Percentiles rank a stretch among this genome's conserved stretches.
Conservation (phyloP, 2,329 filamentous ascomycete genomes). For the Scedosporium aurantiacum region DNA sequence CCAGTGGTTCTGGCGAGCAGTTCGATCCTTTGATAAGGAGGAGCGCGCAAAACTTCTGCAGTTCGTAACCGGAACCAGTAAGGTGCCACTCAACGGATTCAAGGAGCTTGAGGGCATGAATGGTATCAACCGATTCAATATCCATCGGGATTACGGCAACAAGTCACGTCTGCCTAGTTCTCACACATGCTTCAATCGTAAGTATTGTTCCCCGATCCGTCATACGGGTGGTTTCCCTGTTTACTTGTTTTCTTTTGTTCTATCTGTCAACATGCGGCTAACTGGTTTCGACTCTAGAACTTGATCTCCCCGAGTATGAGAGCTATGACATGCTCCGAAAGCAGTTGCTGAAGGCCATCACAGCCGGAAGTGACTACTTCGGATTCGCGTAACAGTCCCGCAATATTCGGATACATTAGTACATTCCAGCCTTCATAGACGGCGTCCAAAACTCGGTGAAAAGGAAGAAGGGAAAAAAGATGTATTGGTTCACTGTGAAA, state of each 20-base stretch:
- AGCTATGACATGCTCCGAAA: slow-evolving; percentile 83
- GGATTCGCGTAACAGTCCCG: slow-evolving; percentile 68
- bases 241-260: not conserved
- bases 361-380: slow-evolving; percentile 94
- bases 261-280: not conserved
- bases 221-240: not conserved
- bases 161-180: slow-evolving; percentile 92
- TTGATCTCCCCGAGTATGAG: slow-evolving; percentile 96
- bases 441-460: not conserved
- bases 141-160: slow-evolving; percentile 93
- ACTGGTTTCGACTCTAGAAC: slow-evolving; percentile 52
- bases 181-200: slow-evolving; percentile 99
- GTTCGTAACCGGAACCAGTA: slow-evolving; percentile 96
- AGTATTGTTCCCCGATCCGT: slow-evolving; percentile 31
- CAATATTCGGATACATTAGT: not conserved
- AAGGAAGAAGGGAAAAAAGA: not conserved
- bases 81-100: slow-evolving; percentile 96
- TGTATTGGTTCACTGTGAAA: not conserved
- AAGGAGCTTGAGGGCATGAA: slow-evolving; percentile 99
- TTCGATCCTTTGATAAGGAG: slow-evolving; percentile 97
- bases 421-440: not conserved
- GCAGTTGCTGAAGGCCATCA: slow-evolving; percentile 89
- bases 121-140: slow-evolving; percentile 94
- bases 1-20: slow-evolving; percentile 98
- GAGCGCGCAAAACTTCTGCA: slow-evolving; percentile 94